Evolutionary conservation across 2,329 filamentous ascomycete genomes (phyloP).

Genomic region (Ophiocordyceps camponoti-rufipedis): DNA sequence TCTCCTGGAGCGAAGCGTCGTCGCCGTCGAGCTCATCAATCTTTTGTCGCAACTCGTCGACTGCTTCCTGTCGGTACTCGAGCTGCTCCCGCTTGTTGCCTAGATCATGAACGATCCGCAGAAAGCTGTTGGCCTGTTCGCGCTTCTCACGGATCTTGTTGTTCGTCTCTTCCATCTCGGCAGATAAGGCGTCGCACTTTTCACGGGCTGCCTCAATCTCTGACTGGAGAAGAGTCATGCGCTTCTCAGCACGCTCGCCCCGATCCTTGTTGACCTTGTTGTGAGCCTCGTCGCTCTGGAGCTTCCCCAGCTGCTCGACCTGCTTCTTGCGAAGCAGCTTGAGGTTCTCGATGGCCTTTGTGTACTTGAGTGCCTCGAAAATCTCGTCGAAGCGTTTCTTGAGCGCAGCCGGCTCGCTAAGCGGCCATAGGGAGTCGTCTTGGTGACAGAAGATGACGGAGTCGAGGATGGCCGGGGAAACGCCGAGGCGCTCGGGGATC

Average conservation of each 20-base stretch:
- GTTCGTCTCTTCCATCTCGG: conserved; percentile 42
- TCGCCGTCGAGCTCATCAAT: conserved; percentile 64
- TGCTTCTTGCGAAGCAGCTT: conserved; percentile 73
- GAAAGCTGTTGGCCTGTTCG: conserved; percentile 54
- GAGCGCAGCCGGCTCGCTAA: conserved; percentile 68
- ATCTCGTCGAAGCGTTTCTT: conserved; percentile 97
- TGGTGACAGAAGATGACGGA: conserved; percentile 98
- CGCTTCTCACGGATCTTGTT: conserved; percentile 45
- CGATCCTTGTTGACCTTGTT: conserved; percentile 73
- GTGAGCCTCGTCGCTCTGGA: conserved; percentile 58
- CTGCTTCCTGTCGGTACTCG: conserved; percentile 48
- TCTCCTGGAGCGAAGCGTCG: conserved; percentile 55
- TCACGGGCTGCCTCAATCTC: conserved; percentile 45
- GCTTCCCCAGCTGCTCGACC: conserved; percentile 52
- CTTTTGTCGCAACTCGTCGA: conserved; percentile 50
- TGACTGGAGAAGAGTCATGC: conserved; percentile 42
- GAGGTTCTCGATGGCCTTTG: conserved; percentile 91
- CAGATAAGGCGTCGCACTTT: conserved; percentile 37
- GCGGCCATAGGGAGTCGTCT: conserved; percentile 91
- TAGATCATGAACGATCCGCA: conserved; percentile 57
- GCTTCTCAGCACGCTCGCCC: conserved; percentile 53
- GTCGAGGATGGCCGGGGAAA: conserved; percentile 77
- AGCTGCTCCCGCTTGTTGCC: conserved; percentile 61
- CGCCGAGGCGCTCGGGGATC: conserved; percentile 73
- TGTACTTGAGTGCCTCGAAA: conserved; percentile 93